Evolutionary conservation across 768 basidiomycete species (phyloP).

Genomic region (Leccinellum luteum): DNA sequence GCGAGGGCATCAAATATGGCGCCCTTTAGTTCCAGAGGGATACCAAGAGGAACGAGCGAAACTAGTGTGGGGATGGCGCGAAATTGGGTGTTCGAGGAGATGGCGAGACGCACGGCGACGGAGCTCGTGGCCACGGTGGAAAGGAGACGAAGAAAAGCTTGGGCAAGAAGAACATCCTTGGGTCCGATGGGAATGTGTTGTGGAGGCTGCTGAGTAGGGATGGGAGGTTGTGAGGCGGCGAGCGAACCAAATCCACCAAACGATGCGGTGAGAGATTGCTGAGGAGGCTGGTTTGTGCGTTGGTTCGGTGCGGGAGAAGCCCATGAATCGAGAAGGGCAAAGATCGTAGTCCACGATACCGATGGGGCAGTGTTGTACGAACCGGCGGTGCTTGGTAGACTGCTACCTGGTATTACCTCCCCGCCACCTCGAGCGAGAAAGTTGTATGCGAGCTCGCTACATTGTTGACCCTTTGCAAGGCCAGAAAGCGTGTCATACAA

Average conservation of each 20-base stretch:
- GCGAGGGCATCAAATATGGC: conserved; percentile 77
- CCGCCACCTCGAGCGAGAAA: conserved; percentile 79
- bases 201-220: conserved; percentile 37
- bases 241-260: conserved; percentile 32
- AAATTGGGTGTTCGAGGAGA: conserved; percentile 74
- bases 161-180: conserved; percentile 75
- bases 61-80: conserved; percentile 80
- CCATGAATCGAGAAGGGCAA: conserved; percentile 76
- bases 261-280: conserved; percentile 37
- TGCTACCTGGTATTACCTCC: conserved; percentile 63
- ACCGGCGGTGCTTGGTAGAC: conserved; percentile 36
- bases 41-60: conserved; percentile 69
- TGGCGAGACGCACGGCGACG: conserved; percentile 71
- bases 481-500: conserved; percentile 89
- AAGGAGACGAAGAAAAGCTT: conserved; percentile 78
- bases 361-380: conserved; percentile 48
- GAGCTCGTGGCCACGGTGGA: conserved; percentile 74
- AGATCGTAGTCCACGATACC: conserved; percentile 78
- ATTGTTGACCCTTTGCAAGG: conserved; percentile 78
- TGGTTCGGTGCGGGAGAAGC: conserved; percentile 49
- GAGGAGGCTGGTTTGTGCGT: conserved; percentile 43
- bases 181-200: conserved; percentile 50
- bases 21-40: conserved; percentile 91
- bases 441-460: conserved; percentile 85
- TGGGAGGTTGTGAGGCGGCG: conserved; percentile 25